These are phyloP conservation scores for Umbelopsis sp. DNA, from an alignment of 192 early-diverging fungal species.

Conservation along the genomic window DNA sequence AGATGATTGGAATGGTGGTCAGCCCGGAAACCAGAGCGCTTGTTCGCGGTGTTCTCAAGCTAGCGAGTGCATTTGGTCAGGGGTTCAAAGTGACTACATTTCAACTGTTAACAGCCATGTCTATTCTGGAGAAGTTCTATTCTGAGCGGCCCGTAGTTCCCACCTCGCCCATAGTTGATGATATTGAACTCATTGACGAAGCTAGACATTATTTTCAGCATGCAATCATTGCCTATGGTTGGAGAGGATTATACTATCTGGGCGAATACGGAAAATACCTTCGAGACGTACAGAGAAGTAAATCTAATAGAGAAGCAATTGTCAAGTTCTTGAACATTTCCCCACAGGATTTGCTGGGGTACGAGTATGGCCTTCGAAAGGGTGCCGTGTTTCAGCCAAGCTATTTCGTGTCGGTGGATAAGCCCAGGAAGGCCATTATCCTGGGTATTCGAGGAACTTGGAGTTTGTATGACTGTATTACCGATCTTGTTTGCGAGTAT, in stretches of 20 bases:
- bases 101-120: slow-evolving; percentile 56
- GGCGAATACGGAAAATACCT: slow-evolving; percentile 45
- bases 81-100: slow-evolving; percentile 62
- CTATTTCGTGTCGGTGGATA: slow-evolving; percentile 74
- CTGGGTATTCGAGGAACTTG: slow-evolving; percentile 74
- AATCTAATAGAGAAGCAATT: slow-evolving; percentile 70
- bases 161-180: slow-evolving; percentile 34
- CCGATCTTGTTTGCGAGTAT: slow-evolving; percentile 81
- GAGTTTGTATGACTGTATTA: slow-evolving; percentile 75
- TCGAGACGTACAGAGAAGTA: slow-evolving; percentile 63
- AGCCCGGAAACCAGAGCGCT: slow-evolving; percentile 53
- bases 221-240: slow-evolving; percentile 63
- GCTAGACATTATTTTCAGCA: slow-evolving; percentile 58
- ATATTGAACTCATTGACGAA: slow-evolving; percentile 49
- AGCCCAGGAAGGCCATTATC: slow-evolving; percentile 62
- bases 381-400: slow-evolving; percentile 69
- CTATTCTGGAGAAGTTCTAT: slow-evolving; percentile 63
- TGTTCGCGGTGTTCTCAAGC: slow-evolving; percentile 51
- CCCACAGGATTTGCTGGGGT: slow-evolving; percentile 67
- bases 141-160: slow-evolving; percentile 42
- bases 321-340: slow-evolving; percentile 66
- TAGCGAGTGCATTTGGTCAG: slow-evolving; percentile 59
- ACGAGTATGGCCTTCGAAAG: slow-evolving; percentile 69
- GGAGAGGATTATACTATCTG: slow-evolving; percentile 42
- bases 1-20: slow-evolving; percentile 50